Conservation (phyloP, 169 alveolate species). For the Plasmodium fragile region DNA sequence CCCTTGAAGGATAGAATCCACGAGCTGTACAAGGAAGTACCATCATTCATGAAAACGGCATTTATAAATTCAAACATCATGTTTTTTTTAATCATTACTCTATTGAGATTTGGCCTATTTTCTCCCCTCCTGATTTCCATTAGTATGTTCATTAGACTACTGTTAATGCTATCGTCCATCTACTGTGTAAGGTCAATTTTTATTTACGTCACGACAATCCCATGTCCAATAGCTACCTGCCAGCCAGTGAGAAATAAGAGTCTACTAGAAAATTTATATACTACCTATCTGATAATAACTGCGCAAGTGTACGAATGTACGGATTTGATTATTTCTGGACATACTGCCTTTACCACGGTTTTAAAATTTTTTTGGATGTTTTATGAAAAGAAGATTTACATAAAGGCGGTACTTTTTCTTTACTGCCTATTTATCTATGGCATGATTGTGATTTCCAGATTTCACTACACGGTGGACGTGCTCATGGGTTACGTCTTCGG, state of each 20-base stretch:
- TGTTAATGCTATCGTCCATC: slow-evolving; percentile 59
- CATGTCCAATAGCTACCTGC: slow-evolving; percentile 78
- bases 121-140: slow-evolving; percentile 75
- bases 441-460: slow-evolving; percentile 77
- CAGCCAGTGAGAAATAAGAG: slow-evolving; percentile 40
- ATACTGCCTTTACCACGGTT: slow-evolving; percentile 78
- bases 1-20: slow-evolving; percentile 82
- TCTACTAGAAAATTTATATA: slow-evolving; percentile 28
- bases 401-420: slow-evolving; percentile 25
- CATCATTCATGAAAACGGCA: slow-evolving; percentile 17
- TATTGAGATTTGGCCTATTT: slow-evolving; percentile 72
- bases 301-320: slow-evolving; percentile 82
- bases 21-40: slow-evolving; percentile 50
- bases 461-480: slow-evolving; percentile 86
- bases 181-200: slow-evolving; percentile 81
- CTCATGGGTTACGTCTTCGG: slow-evolving; percentile 80
- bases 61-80: slow-evolving; percentile 68
- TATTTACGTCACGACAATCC: slow-evolving; percentile 81
- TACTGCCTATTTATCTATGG: slow-evolving; percentile 34
- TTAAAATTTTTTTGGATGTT: slow-evolving; percentile 71
- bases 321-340: slow-evolving; percentile 86
- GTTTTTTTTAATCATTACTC: slow-evolving; percentile 26
- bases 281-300: slow-evolving; percentile 69
- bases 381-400: slow-evolving; percentile 54
- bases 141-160: slow-evolving; percentile 75